phyloP scores from a whole-genome alignment of 768 basidiomycete genomes.

The Hysterangium stoloniferum region DNA sequence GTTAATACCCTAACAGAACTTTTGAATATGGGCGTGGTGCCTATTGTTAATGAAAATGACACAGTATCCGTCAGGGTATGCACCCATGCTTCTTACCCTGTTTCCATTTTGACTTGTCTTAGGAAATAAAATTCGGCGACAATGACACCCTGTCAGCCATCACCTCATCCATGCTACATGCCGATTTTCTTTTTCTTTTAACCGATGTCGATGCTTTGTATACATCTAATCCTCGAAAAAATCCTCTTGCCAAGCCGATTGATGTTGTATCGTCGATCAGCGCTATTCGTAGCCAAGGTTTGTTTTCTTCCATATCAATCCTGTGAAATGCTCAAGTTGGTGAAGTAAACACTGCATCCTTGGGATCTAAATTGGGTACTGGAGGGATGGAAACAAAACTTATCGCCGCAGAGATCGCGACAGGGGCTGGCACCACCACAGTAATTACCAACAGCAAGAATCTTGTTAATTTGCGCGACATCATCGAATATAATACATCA shows the following conservation, averaged over 20 bases:
- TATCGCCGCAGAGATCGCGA: constrained; percentile 96
- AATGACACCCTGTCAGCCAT: constrained; percentile 98
- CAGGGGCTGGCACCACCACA: constrained; percentile 88
- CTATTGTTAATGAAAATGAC: constrained; percentile 99
- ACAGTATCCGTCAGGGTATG: constrained; percentile 94
- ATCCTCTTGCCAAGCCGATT: constrained; percentile 73
- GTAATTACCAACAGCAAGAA: constrained; percentile 81
- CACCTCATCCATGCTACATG: constrained; percentile 94
- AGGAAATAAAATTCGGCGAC: constrained; percentile 99
- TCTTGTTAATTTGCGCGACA: constrained; percentile 65
- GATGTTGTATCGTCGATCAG: constrained; percentile 78
- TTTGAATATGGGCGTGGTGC: constrained; percentile 88
- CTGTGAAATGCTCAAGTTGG: neutral
- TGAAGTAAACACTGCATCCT: constrained; percentile 83
- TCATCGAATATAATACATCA: constrained; percentile 68
- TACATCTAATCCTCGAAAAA: constrained; percentile 90
- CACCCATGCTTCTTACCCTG: constrained; percentile 15
- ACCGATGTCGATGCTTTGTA: constrained; percentile 97
- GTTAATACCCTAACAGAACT: constrained; percentile 93
- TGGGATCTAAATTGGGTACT: constrained; percentile 90
- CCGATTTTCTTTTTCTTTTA: constrained; percentile 92
- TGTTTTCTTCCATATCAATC: constrained; percentile 12
- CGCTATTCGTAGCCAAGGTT: constrained; percentile 75
- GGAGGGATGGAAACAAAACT: constrained; percentile 99
- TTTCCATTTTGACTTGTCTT: neutral